These are phyloP conservation scores for Mycena pura DNA, from an alignment of 768 basidiomycete species.

Conservation along the genomic window DNA sequence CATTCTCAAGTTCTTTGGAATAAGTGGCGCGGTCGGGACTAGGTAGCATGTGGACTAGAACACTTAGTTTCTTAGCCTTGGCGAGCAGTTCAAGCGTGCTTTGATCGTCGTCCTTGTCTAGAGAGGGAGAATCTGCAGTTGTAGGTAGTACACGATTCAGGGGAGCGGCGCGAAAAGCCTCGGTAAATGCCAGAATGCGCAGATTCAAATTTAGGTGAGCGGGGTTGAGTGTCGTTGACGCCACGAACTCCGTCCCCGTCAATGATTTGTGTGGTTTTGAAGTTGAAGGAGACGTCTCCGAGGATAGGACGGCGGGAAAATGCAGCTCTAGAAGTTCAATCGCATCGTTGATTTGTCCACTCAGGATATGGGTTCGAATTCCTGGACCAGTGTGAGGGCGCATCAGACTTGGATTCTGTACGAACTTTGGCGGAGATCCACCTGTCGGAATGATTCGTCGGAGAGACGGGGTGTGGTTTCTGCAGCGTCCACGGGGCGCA, in stretches of 20 bases:
- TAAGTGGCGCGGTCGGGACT: slow-evolving; percentile 68
- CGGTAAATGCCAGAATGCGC: slow-evolving; percentile 86
- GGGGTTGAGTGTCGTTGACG: slow-evolving; percentile 74
- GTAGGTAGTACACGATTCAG: slow-evolving; percentile 49
- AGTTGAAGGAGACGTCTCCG: slow-evolving; percentile 27
- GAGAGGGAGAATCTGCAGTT: slow-evolving; percentile 17
- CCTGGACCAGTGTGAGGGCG: slow-evolving; percentile 48
- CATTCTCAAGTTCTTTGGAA: slow-evolving; percentile 72
- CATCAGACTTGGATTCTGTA: slow-evolving; percentile 10
- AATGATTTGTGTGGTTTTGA: slow-evolving; percentile 34
- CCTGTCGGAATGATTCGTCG: slow-evolving; percentile 49
- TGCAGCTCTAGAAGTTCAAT: slow-evolving; percentile 67
- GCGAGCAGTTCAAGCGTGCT: slow-evolving; percentile 57
- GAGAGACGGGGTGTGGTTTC: slow-evolving; percentile 35
- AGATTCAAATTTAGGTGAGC: slow-evolving; percentile 82
- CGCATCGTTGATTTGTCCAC: slow-evolving; percentile 78
- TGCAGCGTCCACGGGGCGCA: slow-evolving; percentile 34
- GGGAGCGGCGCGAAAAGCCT: slow-evolving; percentile 78
- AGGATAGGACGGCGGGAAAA: slow-evolving; percentile 74
- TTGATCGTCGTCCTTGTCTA: slow-evolving; percentile 37
- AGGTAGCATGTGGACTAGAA: slow-evolving; percentile 61
- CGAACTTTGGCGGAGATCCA: slow-evolving; percentile 63
- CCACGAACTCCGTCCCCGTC: slow-evolving; percentile 52
- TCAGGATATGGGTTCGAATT: slow-evolving; percentile 72
- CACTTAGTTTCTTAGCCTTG: slow-evolving; percentile 72